Percentiles rank a stretch among this genome's conserved stretches.
These are phyloP conservation scores for Medakamo hakoo DNA, from an alignment of 139 green algal species.

Conservation along the genomic window DNA sequence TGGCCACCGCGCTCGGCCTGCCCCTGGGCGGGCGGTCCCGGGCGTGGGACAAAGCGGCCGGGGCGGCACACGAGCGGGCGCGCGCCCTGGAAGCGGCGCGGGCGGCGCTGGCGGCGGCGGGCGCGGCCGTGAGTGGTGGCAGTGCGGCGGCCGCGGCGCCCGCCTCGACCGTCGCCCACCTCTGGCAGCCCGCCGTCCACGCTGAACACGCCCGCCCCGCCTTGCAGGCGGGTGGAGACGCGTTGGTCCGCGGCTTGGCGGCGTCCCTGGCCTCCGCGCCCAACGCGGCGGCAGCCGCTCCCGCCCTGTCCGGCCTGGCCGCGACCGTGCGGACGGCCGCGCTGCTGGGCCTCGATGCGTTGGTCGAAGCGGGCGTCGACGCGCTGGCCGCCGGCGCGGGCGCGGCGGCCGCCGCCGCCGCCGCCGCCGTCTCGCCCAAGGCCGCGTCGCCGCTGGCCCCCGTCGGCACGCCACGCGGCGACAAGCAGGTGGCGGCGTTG, in stretches of 20 bases:
- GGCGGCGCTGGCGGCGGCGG: slow-evolving; percentile 2
- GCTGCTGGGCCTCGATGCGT: slow-evolving; percentile 38
- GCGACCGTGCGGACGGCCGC: slow-evolving; percentile 34
- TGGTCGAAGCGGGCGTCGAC: slow-evolving; percentile 31
- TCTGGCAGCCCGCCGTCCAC: slow-evolving; percentile 57
- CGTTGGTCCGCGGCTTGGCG: slow-evolving; percentile 28
- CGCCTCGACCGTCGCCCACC: slow-evolving; percentile 17
- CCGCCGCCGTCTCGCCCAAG: slow-evolving; percentile 1
- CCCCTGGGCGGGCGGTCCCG: not conserved
- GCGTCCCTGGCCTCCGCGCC: slow-evolving; percentile 20
- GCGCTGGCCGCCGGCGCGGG: slow-evolving; percentile 23
- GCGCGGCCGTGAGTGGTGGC: slow-evolving; percentile 26
- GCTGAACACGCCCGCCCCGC: slow-evolving; percentile 64
- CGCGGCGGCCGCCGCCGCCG: not conserved
- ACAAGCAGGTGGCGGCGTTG: slow-evolving; percentile 27
- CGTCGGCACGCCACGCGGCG: slow-evolving; percentile 8
- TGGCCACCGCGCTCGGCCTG: slow-evolving; percentile 2
- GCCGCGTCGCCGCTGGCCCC: slow-evolving; percentile 9
- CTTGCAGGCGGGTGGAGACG: slow-evolving; percentile 47
- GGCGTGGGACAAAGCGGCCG: not conserved
- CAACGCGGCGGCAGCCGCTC: slow-evolving; percentile 11
- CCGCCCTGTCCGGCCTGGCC: slow-evolving; percentile 26
- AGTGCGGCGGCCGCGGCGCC: slow-evolving; percentile 2
- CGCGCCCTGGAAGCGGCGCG: not conserved
- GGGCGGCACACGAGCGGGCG: not conserved